Base-by-base conservation (phyloP, 2,329 filamentous ascomycete species). In the Phaeosphaeria sp. region DNA sequence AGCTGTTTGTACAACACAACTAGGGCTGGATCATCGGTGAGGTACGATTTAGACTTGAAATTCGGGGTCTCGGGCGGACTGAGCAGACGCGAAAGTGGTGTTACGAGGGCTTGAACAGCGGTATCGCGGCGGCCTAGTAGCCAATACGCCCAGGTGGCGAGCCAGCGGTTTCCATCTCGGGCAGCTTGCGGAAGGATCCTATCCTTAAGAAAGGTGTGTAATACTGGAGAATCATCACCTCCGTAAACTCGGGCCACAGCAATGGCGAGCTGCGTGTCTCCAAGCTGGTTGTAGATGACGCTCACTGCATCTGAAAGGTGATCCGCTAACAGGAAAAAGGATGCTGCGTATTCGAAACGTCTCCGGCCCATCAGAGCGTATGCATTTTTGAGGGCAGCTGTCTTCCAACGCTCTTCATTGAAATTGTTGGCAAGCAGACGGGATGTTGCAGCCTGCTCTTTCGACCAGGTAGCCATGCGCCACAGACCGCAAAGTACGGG, bases 121-220 rank as follows among this genome's bases (percentile, higher is more conserved):
- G 93, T 90, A 65, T 96, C 91, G 59, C 89, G 87, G 61, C 90
- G 86, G 39, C 88, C 88, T 5, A 98, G 83, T 84, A 97, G 91
- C 90, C 92, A 96, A 73, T 97, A 97, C 2, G 92, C 91, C 95
- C 95, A 99, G 0, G 91, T 95, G 11, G 93, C 91, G 57, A 97
- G 86, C 94, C 95, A 99, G 56, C 94, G 85, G 72, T 99, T 94
- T 2, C 92, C 92, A 62, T 94, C 89, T 42, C 88, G 84, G 0
- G 90, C 88, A 18, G 95, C 95, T 60, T 91, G 79, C 0, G 88
- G 86, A 0, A 98, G 82, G 1, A 98, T 86, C 59, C 90, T 90
- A 11, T 96, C 90, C 68, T 91, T 87, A 1, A 99, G 81, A 9
- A 99, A 83, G 55, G 86, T 87, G 23, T 84, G 84, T 2, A 98